phyloP scores from a whole-genome alignment of 257 asterid genomes.

The Solanum lignicaule region DNA sequence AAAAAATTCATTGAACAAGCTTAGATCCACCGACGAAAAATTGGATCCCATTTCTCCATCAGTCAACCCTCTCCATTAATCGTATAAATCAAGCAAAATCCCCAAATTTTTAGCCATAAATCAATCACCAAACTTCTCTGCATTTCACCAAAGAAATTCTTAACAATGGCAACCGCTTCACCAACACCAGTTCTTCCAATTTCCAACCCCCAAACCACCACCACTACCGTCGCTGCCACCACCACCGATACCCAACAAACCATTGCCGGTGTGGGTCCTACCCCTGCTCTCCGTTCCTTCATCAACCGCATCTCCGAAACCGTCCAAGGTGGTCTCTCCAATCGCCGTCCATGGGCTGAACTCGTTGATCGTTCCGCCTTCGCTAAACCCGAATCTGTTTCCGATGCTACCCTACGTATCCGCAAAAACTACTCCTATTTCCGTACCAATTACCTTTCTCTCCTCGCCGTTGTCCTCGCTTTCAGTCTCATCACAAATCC shows the following conservation, averaged over 20 bases:
- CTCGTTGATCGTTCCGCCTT: conserved; percentile 62
- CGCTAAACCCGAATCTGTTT: conserved; percentile 67
- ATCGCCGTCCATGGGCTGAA: conserved; percentile 82
- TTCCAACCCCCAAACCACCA: conserved; percentile 29
- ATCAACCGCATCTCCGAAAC: conserved; percentile 35
- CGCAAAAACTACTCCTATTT: conserved; percentile 63
- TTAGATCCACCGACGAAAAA: neutral
- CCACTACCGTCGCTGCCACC: neutral
- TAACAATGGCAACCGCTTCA: conserved; percentile 21
- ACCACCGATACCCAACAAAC: neutral
- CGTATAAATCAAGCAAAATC: neutral
- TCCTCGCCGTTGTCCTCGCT: conserved; percentile 45
- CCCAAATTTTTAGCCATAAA: neutral
- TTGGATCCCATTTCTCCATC: neutral
- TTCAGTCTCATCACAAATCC: conserved; percentile 57
- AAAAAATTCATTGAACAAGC: neutral
- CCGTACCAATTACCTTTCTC: conserved; percentile 55
- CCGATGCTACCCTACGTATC: conserved; percentile 65
- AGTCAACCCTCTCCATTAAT: neutral
- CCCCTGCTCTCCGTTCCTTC: conserved; percentile 43
- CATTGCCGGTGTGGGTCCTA: conserved; percentile 7
- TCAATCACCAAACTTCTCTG: neutral
- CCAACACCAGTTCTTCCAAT: conserved; percentile 57
- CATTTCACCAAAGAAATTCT: neutral
- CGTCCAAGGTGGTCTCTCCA: conserved; percentile 45